Evolutionary conservation across 805 yeast species (phyloP).

Genomic region (Candida railenensis): DNA sequence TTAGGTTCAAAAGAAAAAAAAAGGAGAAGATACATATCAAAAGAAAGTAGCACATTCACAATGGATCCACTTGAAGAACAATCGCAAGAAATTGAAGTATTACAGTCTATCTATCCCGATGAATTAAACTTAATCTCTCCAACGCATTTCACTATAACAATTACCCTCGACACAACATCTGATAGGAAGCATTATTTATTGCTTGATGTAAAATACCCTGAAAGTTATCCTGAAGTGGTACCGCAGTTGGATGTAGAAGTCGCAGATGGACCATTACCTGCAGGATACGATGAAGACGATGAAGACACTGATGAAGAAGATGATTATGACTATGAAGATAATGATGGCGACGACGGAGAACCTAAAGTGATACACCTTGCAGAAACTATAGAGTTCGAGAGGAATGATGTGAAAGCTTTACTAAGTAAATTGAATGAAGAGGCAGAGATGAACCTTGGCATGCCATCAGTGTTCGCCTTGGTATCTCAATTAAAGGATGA

Average conservation of each 20-base stretch:
- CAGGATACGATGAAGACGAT: conserved; percentile 23
- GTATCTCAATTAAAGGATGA: conserved; percentile 76
- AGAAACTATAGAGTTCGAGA: conserved; percentile 56
- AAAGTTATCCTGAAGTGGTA: conserved; percentile 74
- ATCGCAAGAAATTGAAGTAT: conserved; percentile 82
- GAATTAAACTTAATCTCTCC: conserved; percentile 57
- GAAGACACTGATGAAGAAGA: conserved; percentile 32
- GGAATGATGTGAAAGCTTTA: conserved; percentile 44
- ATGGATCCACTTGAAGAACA: conserved; percentile 88
- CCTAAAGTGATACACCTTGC: conserved; percentile 51
- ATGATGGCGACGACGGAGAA: conserved; percentile 40
- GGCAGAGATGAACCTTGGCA: conserved; percentile 80
- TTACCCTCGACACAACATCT: conserved; percentile 69
- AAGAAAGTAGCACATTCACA: not conserved
- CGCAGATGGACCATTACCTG: conserved; percentile 18
- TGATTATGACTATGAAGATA: conserved; percentile 45
- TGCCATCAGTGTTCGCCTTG: conserved; percentile 86
- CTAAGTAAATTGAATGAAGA: conserved; percentile 47
- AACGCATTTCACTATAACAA: conserved; percentile 52
- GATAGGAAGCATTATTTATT: conserved; percentile 55
- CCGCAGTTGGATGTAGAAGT: conserved; percentile 53
- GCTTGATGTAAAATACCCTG: conserved; percentile 71
- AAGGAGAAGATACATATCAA: not conserved
- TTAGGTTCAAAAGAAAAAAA: too few relatives aligned
- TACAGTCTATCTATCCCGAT: conserved; percentile 91